phyloP scores from a whole-genome alignment of 2,329 filamentous ascomycete species.

The Orbilia blumenaviensis region DNA sequence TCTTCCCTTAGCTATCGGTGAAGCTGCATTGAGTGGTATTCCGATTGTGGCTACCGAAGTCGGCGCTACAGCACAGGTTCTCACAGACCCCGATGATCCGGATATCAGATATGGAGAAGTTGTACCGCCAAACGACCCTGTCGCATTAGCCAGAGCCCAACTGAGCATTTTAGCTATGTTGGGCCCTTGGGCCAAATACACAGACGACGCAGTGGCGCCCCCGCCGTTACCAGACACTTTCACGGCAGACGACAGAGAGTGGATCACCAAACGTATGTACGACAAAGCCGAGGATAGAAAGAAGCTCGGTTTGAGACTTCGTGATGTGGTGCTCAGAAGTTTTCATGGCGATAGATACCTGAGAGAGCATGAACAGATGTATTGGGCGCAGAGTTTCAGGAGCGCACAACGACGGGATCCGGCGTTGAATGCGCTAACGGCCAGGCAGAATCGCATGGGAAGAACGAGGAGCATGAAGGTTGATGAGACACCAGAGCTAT shows the following conservation, averaged over 20 bases:
- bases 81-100: conserved; percentile 67
- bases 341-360: conserved; percentile 70
- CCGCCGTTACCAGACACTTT: conserved; percentile 65
- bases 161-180: conserved; percentile 71
- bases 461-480: conserved; percentile 47
- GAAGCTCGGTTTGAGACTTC: conserved; percentile 69
- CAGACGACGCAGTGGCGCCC: conserved; percentile 64
- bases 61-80: conserved; percentile 67
- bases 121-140: conserved; percentile 72
- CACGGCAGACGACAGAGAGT: conserved; percentile 65
- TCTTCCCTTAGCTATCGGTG: conserved; percentile 68
- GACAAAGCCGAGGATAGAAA: conserved; percentile 68
- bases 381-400: conserved; percentile 62
- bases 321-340: conserved; percentile 69
- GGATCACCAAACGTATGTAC: conserved; percentile 69
- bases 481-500: conserved; percentile 26
- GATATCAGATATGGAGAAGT: conserved; percentile 69
- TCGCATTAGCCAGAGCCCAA: conserved; percentile 70
- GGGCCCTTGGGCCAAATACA: conserved; percentile 70
- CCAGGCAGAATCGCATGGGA: conserved; percentile 39
- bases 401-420: conserved; percentile 36
- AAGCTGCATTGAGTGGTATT: conserved; percentile 68
- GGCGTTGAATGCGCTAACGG: conserved; percentile 27
- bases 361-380: conserved; percentile 71
- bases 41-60: conserved; percentile 69